phyloP scores from a whole-genome alignment of 305 asterid species.

The Fraxinus greggii region DNA sequence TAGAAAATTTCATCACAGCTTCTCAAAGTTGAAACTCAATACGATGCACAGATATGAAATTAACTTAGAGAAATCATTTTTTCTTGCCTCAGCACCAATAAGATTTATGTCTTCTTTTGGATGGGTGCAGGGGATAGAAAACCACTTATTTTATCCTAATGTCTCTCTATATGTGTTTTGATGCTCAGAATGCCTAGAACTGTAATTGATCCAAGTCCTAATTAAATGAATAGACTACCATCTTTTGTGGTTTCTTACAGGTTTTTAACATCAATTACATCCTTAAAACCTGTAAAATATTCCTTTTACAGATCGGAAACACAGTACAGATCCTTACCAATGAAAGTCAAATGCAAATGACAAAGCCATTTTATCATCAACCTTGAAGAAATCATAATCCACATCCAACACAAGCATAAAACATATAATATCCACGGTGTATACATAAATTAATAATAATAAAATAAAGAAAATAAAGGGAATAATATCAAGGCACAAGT shows the following conservation, averaged over 20 bases:
- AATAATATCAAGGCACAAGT: background rate
- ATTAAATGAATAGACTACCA: background rate
- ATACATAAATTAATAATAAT: background rate
- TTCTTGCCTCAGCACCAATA: constrained; percentile 6
- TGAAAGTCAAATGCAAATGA: constrained; percentile 6
- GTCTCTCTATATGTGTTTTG: background rate
- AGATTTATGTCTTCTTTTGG: background rate
- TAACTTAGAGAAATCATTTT: background rate
- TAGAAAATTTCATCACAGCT: background rate
- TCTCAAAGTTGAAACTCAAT: background rate
- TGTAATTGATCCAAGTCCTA: background rate
- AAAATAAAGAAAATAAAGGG: background rate
- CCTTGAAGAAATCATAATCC: background rate
- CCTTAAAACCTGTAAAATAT: background rate
- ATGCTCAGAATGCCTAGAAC: constrained; percentile 1
- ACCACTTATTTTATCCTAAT: background rate
- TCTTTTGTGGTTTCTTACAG: background rate
- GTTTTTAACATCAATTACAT: background rate
- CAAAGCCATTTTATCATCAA: background rate
- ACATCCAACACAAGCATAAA: background rate
- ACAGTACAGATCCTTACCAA: background rate
- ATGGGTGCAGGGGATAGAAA: background rate
- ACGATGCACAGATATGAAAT: background rate
- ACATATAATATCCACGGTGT: background rate
- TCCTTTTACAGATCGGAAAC: background rate